Percentiles rank a stretch among this genome's conserved stretches.
Conservation (phyloP, 106 monocot genomes). For the Allium cepa region DNA sequence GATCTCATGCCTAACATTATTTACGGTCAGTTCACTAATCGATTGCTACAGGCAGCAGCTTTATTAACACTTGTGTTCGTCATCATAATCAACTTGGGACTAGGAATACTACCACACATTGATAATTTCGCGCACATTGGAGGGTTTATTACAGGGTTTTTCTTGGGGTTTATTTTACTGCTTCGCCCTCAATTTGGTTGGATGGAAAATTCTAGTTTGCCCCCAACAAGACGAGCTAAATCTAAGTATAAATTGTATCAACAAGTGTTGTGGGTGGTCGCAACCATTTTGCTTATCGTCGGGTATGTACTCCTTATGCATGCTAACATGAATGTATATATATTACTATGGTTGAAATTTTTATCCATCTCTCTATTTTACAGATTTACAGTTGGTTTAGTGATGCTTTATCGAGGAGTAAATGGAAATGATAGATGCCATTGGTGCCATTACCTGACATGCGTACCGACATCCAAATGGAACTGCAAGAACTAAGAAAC, state of each 20-base stretch:
- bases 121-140: conserved; percentile 42
- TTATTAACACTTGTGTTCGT: conserved; percentile 33
- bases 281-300: conserved; percentile 22
- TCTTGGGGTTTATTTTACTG: conserved; percentile 41
- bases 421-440: conserved; percentile 51
- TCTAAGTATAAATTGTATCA: conserved; percentile 42
- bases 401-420: conserved; percentile 45
- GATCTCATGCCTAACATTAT: no score
- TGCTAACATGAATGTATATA: background rate
- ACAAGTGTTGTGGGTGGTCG: conserved; percentile 24
- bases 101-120: conserved; percentile 43
- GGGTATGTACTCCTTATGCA: conserved; percentile 15
- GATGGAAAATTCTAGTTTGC: conserved; percentile 21
- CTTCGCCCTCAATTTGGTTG: conserved; percentile 43
- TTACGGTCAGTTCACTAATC: no score
- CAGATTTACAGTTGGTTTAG: conserved; percentile 50
- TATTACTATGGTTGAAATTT: no score
- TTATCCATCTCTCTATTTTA: background rate
- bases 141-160: conserved; percentile 35
- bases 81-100: conserved; percentile 31
- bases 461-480: conserved; percentile 68
- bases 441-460: conserved; percentile 76
- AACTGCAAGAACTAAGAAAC: conserved; percentile 30
- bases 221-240: conserved; percentile 17
- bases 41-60: conserved; percentile 24